Evolutionary conservation across 164 flowering plant species (phyloP).

Genomic region (Kalanchoe fedtschenkoi): DNA sequence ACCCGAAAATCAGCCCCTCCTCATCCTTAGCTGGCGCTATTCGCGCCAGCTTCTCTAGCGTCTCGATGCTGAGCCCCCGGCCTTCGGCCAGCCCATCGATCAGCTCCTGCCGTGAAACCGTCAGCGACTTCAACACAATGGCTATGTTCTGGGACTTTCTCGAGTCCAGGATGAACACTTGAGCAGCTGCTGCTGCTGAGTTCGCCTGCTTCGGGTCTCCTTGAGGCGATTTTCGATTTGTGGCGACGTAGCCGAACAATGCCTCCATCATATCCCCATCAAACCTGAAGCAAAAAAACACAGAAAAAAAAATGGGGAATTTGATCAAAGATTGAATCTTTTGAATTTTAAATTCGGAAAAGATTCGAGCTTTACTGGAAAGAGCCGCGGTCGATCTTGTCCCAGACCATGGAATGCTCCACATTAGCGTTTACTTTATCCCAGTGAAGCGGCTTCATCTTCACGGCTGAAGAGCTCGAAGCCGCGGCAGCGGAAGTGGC

Average conservation of each 20-base stretch:
- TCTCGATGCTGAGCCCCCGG: conserved; percentile 28
- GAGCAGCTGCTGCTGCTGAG: conserved; percentile 3
- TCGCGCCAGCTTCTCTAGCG: conserved; percentile 38
- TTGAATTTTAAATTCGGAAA: background rate
- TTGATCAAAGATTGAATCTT: background rate
- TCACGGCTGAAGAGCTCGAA: conserved; percentile 23
- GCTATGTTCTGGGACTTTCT: conserved; percentile 42
- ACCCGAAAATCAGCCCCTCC: conserved; percentile 27
- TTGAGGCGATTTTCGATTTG: conserved; percentile 40
- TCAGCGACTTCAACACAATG: conserved; percentile 42
- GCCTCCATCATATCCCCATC: conserved; percentile 94
- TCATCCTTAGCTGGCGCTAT: conserved; percentile 46
- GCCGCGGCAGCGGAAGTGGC: no score
- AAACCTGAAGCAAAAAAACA: conserved; percentile 33
- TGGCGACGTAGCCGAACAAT: conserved; percentile 67
- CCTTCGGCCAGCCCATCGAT: conserved; percentile 33
- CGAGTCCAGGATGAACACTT: conserved; percentile 25
- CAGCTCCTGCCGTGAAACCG: conserved; percentile 27
- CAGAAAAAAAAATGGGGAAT: background rate
- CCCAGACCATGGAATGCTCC: conserved; percentile 95
- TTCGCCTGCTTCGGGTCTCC: conserved; percentile 12
- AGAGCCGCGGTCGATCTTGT: conserved; percentile 72
- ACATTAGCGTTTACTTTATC: conserved; percentile 62
- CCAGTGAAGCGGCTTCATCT: conserved; percentile 90
- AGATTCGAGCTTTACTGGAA: conserved; percentile 42